Evolutionary conservation across 2,329 filamentous ascomycete genomes (phyloP).

Genomic region (Aspergillus fischeri): DNA sequence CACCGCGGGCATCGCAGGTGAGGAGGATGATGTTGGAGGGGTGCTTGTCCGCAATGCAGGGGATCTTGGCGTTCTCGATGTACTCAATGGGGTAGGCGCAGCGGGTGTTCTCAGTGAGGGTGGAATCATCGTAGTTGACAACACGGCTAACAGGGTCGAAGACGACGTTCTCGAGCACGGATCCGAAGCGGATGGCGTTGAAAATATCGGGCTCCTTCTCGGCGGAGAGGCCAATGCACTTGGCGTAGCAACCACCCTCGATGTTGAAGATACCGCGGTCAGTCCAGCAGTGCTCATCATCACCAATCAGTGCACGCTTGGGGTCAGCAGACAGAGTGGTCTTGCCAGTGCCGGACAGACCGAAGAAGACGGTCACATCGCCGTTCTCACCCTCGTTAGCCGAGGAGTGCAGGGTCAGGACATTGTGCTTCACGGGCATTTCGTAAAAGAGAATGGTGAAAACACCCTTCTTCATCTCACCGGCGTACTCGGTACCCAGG

Average conservation of each 20-base stretch:
- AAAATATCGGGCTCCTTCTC: conserved; percentile 99
- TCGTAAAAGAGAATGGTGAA: conserved; percentile 99
- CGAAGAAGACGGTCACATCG: conserved; percentile 98
- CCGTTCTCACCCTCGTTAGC: conserved; percentile 94
- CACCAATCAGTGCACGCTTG: conserved; percentile 92
- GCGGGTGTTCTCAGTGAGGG: conserved; percentile 96
- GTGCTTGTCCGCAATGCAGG: conserved; percentile 81
- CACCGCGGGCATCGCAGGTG: conserved; percentile 95
- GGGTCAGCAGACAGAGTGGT: conserved; percentile 96
- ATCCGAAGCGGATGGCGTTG: conserved; percentile 92
- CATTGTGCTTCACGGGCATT: conserved; percentile 99
- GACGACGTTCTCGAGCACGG: conserved; percentile 96
- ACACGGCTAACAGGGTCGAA: conserved; percentile 86
- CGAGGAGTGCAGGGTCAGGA: conserved; percentile 95
- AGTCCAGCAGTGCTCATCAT: conserved; percentile 99
- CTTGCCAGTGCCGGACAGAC: conserved; percentile 97
- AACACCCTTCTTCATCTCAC: conserved; percentile 96
- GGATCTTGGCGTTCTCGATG: conserved; percentile 98
- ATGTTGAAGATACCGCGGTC: conserved; percentile 99
- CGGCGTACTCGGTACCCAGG: conserved; percentile 96
- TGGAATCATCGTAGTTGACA: conserved; percentile 93
- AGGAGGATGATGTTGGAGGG: conserved; percentile 97
- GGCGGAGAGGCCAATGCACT: conserved; percentile 92
- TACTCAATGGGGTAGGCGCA: conserved; percentile 99
- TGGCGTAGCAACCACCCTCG: conserved; percentile 98